These are phyloP conservation scores for Pholiota adiposa DNA, from an alignment of 1,284 basidiomycete genomes.

Conservation along the genomic window DNA sequence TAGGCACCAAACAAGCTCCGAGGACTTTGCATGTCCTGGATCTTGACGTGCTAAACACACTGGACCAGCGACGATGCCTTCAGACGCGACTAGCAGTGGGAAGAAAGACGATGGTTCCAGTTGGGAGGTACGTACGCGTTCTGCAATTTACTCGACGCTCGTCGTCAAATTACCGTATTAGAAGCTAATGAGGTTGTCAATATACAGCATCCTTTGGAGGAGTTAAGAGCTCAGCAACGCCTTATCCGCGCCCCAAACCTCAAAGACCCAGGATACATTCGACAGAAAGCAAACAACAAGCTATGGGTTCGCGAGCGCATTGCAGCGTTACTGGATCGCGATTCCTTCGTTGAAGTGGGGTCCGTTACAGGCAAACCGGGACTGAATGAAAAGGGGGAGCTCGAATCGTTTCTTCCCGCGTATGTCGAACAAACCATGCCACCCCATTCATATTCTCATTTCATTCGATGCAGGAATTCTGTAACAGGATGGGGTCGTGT, in stretches of 20 bases:
- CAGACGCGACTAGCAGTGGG: conserved; percentile 18
- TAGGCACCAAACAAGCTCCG: neutral
- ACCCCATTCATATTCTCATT: neutral
- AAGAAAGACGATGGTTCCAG: conserved; percentile 26
- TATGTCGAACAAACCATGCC: conserved; percentile 21
- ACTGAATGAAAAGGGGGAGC: conserved; percentile 33
- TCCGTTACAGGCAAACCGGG: conserved; percentile 44
- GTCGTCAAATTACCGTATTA: neutral
- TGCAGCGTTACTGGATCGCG: conserved; percentile 37
- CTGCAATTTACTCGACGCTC: neutral
- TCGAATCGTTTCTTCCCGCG: conserved; percentile 43
- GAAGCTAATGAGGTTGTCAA: too few species aligned
- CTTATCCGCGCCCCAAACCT: conserved; percentile 37
- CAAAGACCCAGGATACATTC: conserved; percentile 43
- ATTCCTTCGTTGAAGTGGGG: conserved; percentile 42
- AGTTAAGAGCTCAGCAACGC: conserved; percentile 36
- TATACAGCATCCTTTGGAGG: conserved; percentile 34
- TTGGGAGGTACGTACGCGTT: conserved; percentile 33
- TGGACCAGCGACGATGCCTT: conserved; percentile 19
- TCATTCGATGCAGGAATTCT: conserved; percentile 36
- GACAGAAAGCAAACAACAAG: conserved; percentile 45
- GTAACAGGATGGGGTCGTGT: conserved; percentile 44
- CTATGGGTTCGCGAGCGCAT: conserved; percentile 48
- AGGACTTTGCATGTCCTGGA: neutral
- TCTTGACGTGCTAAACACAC: neutral